Percentiles rank a stretch among this genome's conserved stretches.
phyloP scores from a whole-genome alignment of 768 basidiomycete species.

The Naganishia friedmannii region DNA sequence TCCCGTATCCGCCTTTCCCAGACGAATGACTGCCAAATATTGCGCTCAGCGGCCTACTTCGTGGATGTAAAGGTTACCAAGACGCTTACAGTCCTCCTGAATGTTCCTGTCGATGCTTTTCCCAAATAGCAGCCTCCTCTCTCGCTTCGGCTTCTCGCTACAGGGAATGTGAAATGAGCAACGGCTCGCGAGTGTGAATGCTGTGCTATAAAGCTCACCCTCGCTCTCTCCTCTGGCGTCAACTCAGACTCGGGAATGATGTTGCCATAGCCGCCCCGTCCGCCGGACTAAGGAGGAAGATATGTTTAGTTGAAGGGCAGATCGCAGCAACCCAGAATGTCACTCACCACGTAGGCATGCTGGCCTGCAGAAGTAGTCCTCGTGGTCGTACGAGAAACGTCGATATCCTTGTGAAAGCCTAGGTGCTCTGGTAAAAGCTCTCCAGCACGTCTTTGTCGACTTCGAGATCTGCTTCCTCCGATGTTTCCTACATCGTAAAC shows the following conservation, averaged over 20 bases:
- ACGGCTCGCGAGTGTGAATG: neutral
- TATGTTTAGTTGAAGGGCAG: too few species aligned
- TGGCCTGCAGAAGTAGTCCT: slow-evolving; percentile 19
- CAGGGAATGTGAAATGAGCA: neutral
- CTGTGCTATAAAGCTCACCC: slow-evolving; percentile 32
- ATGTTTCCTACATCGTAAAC: slow-evolving; percentile 1
- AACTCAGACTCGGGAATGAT: slow-evolving; percentile 37
- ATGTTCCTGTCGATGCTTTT: slow-evolving; percentile 39
- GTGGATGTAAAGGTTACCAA: slow-evolving; percentile 16
- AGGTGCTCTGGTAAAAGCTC: neutral
- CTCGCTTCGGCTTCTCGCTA: slow-evolving; percentile 38
- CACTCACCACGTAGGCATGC: slow-evolving; percentile 9
- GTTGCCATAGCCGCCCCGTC: slow-evolving; percentile 50
- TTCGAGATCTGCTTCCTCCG: slow-evolving; percentile 18
- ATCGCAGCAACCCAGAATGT: neutral
- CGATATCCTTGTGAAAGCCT: slow-evolving; percentile 21
- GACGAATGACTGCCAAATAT: slow-evolving; percentile 31
- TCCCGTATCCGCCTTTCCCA: slow-evolving; percentile 30
- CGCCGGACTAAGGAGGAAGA: slow-evolving; percentile 20
- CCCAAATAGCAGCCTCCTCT: slow-evolving; percentile 41
- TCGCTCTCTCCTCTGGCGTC: slow-evolving; percentile 38
- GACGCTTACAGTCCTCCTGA: slow-evolving; percentile 38
- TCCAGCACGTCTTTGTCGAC: neutral
- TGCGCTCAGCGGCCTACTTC: slow-evolving; percentile 25
- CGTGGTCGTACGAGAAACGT: slow-evolving; percentile 26